Percentiles rank a stretch among this genome's conserved stretches.
Evolutionary conservation across 177 flowering plant species (phyloP).

Genomic region (Vitis hybrid): DNA sequence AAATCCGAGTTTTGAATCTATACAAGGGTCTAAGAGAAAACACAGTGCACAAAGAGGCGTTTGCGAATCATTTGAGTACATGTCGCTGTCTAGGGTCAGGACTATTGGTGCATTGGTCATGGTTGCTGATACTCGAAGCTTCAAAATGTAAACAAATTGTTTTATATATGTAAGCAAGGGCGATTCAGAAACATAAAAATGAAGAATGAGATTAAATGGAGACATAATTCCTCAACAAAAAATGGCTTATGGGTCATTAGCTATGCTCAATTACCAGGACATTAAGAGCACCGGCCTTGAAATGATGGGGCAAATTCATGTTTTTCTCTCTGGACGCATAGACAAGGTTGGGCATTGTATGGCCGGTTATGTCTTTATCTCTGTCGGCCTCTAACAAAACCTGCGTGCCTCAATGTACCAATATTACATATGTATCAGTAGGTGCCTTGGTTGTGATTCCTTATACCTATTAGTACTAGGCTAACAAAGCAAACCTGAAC

Average conservation of each 20-base stretch:
- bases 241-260: too few relatives aligned
- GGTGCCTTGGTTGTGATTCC: too few relatives aligned
- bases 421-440: too few relatives aligned
- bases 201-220: too few relatives aligned
- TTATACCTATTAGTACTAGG: too few relatives aligned
- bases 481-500: not conserved
- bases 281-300: constrained; percentile 11
- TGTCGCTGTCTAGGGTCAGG: constrained; percentile 25
- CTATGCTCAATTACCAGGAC: too few relatives aligned
- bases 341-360: not conserved
- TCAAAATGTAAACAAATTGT: too few relatives aligned
- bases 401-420: not conserved
- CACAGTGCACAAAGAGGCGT: constrained; percentile 22
- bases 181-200: too few relatives aligned
- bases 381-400: not conserved
- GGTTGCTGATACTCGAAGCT: constrained; percentile 8
- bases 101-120: constrained; percentile 29
- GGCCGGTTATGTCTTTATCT: not conserved
- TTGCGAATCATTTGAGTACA: constrained; percentile 27
- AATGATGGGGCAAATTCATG: not conserved
- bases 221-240: too few relatives aligned
- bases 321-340: constrained; percentile 2
- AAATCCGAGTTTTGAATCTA: constrained; percentile 9
- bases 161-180: too few relatives aligned
- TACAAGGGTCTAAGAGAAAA: constrained; percentile 9